These are phyloP conservation scores for Xerocomellus chrysenteron DNA, from an alignment of 768 basidiomycete genomes.

Conservation along the genomic window DNA sequence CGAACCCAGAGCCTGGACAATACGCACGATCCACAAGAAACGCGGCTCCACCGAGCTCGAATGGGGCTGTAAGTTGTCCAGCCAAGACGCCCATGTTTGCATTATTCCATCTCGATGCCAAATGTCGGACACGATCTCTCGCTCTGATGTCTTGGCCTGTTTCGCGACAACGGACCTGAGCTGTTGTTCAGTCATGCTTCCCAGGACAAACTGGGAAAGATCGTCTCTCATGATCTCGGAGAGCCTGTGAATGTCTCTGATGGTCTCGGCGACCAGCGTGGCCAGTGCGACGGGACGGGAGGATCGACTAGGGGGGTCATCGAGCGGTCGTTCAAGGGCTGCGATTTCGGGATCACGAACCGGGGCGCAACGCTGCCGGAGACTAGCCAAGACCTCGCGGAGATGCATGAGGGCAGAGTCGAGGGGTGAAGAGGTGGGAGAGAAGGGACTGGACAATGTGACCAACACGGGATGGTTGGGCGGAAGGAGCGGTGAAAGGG, in stretches of 20 bases:
- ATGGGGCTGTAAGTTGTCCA: slow-evolving; percentile 9
- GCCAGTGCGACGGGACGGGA: slow-evolving; percentile 40
- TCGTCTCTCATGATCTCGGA: slow-evolving; percentile 68
- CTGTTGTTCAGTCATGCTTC: slow-evolving; percentile 64
- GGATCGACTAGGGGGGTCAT: slow-evolving; percentile 29
- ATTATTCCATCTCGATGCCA: slow-evolving; percentile 40
- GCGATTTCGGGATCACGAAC: slow-evolving; percentile 58
- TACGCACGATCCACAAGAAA: slow-evolving; percentile 46
- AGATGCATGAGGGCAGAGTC: slow-evolving; percentile 55
- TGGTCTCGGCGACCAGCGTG: slow-evolving; percentile 44
- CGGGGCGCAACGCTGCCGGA: slow-evolving; percentile 67
- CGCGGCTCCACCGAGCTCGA: slow-evolving; percentile 9
- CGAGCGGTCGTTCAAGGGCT: slow-evolving; percentile 37
- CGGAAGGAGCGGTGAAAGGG: slow-evolving; percentile 59
- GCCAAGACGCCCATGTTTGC: slow-evolving; percentile 26
- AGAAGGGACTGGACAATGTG: slow-evolving; percentile 54
- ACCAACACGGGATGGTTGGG: slow-evolving; percentile 47
- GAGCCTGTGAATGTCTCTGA: slow-evolving; percentile 49
- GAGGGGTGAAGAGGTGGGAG: slow-evolving; percentile 69
- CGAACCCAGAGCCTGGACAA: slow-evolving; percentile 46
- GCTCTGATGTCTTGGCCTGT: slow-evolving; percentile 56
- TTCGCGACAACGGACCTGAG: slow-evolving; percentile 46
- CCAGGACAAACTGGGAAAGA: slow-evolving; percentile 61
- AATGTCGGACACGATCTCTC: slow-evolving; percentile 49
- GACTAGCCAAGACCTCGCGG: slow-evolving; percentile 48